phyloP scores from a whole-genome alignment of 2,329 filamentous ascomycete genomes.

The Pseudogymnoascus sp. region DNA sequence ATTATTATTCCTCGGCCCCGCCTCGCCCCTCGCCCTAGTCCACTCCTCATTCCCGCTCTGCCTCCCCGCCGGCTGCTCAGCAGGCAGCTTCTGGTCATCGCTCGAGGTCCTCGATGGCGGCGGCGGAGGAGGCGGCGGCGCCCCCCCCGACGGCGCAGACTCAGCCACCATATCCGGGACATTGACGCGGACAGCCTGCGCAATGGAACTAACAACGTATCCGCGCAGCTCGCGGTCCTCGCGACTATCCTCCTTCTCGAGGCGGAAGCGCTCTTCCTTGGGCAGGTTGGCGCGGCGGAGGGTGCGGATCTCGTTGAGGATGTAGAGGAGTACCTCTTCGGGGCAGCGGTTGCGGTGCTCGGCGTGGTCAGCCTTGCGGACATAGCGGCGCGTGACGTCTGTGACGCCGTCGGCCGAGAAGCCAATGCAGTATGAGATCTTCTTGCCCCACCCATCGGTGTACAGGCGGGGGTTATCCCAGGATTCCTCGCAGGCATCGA shows the following conservation, averaged over 20 bases:
- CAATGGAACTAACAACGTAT: conserved; percentile 66
- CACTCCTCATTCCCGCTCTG: conserved; percentile 46
- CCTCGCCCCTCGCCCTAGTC: conserved; percentile 41
- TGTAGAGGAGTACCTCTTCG: conserved; percentile 84
- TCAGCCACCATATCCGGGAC: background rate
- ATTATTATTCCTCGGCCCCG: conserved; percentile 25
- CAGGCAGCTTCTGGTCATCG: conserved; percentile 54
- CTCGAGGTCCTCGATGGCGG: conserved; percentile 25
- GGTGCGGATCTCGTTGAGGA: conserved; percentile 83
- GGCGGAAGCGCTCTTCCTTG: conserved; percentile 75
- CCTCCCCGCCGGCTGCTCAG: conserved; percentile 46
- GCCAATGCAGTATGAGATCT: conserved; percentile 93
- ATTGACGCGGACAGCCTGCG: conserved; percentile 49
- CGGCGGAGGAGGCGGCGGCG: conserved; percentile 22
- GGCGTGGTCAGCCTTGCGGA: conserved; percentile 64
- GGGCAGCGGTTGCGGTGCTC: conserved; percentile 70
- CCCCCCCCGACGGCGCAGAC: background rate
- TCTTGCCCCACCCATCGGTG: conserved; percentile 90
- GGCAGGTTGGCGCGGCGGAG: conserved; percentile 75
- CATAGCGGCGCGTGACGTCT: conserved; percentile 59
- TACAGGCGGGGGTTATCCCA: conserved; percentile 94
- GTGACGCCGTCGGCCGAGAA: conserved; percentile 83
- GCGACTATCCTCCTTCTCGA: conserved; percentile 71
- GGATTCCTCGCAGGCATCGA: conserved; percentile 86
- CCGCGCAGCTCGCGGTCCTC: conserved; percentile 69